Base-by-base conservation (phyloP, 306 rosid species). In the Lupinus albus region DNA sequence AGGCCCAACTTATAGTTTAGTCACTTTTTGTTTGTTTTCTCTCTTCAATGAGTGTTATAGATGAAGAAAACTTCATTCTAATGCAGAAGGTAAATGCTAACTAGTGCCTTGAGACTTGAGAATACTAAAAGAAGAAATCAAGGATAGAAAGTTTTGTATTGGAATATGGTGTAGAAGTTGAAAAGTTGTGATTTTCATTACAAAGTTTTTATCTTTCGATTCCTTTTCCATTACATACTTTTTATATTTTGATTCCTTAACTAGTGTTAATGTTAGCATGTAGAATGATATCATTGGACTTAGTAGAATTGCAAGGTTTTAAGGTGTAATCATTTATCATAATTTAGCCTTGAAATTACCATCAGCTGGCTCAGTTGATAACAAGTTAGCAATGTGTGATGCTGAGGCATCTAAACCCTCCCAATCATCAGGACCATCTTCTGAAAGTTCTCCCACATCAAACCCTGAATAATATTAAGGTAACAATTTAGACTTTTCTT, bases 401-500 rank as follows among this genome's bases (percentile, higher is more conserved):
- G 97, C 97, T 65, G 99, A 86, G 78, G 96, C 88, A 82, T 94
- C 99, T 66, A 94, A 82, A 73, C 96, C 96, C 73, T 94, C 99
- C 97, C 92, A 94, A 76, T 94, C 97, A 80, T 94, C 95, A 50
- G 92, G 94, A 73, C 89, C 88, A 61, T 91, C 88, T 72, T 88
- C 99, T 46, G 99, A 87, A 66, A 94, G 90, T 64, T 94, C 99
- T 67, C 97, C 97, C 76, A 79, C 83, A 76, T 91, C 96, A 79
- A 94, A 94, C 97, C 99, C 99, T 94, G 84, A 61, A 66, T 55
- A 16, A 53, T 52, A 78, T 45, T 62, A 46, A 57, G 50, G 8
- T 11, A 72, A n/a, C 44, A 15, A 76, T 47, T 82, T 33, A 48
- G 67, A 59, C 71, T 59, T 56, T 21, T 11, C 14, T 44, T 30